A percentile compares a stretch with the other conserved stretches of the same genome.
Evolutionary conservation across 352 stramenopile genomes (phyloP).

Genomic region (Phytophthora hybrid): DNA sequence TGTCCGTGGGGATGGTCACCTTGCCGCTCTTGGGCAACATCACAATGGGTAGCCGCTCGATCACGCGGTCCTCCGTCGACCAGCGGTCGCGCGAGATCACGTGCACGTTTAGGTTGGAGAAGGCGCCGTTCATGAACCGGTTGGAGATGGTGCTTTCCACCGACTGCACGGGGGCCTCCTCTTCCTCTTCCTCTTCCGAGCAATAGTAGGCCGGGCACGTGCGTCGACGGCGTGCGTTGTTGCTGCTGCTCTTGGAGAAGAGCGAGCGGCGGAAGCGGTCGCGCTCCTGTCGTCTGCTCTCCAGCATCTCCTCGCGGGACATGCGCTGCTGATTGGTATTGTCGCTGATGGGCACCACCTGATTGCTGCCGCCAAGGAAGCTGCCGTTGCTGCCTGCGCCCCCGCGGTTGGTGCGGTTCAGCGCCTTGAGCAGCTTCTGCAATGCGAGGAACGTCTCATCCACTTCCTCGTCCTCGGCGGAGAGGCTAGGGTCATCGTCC

Average conservation of each 20-base stretch:
- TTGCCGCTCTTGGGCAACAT: slow-evolving; percentile 74
- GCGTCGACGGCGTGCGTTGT: slow-evolving; percentile 32
- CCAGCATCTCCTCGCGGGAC: slow-evolving; percentile 81
- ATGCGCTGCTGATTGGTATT: slow-evolving; percentile 39
- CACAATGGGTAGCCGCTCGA: slow-evolving; percentile 75
- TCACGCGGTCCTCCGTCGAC: slow-evolving; percentile 64
- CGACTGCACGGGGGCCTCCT: slow-evolving; percentile 55
- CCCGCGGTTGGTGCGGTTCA: slow-evolving; percentile 54
- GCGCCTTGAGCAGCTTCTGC: slow-evolving; percentile 74
- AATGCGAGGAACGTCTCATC: slow-evolving; percentile 85
- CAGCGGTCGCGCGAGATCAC: slow-evolving; percentile 79
- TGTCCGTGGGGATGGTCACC: slow-evolving; percentile 74
- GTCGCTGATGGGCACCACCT: slow-evolving; percentile 12
- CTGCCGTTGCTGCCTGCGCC: slow-evolving; percentile 30
- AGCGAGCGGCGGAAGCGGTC: slow-evolving; percentile 76
- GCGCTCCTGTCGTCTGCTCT: slow-evolving; percentile 66
- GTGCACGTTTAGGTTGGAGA: slow-evolving; percentile 78
- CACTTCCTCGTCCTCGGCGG: slow-evolving; percentile 71
- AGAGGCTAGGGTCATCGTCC: slow-evolving; percentile 58
- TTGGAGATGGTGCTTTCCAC: slow-evolving; percentile 86
- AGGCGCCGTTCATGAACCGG: slow-evolving; percentile 84
- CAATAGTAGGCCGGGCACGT: slow-evolving; percentile 62
- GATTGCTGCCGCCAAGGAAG: slow-evolving; percentile 8
- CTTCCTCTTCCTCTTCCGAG: slow-evolving; percentile 81
- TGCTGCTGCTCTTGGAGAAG: slow-evolving; percentile 48